A percentile compares a stretch with the other conserved stretches of the same genome.
These are phyloP conservation scores for Nitzschia putrida DNA, from an alignment of 108 stramenopile genomes.

Conservation along the genomic window DNA sequence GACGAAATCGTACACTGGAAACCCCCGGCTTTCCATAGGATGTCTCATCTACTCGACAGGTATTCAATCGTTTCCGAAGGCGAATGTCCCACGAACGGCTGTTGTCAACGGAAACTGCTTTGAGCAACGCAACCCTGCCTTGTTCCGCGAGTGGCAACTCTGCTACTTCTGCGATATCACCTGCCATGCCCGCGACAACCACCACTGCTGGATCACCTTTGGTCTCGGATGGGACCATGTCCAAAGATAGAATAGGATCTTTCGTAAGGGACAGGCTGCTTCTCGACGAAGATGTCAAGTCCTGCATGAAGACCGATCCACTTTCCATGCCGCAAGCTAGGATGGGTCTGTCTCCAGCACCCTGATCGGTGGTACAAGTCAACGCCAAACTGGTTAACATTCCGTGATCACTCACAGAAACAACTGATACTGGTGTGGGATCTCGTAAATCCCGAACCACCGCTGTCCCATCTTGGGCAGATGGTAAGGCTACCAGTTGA, in stretches of 20 bases:
- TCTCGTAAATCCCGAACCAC: slow-evolving; percentile 52
- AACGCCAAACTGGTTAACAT: slow-evolving; percentile 80
- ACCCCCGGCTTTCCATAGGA: slow-evolving; percentile 72
- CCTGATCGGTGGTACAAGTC: not conserved
- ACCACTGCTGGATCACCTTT: slow-evolving; percentile 39
- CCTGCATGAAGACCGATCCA: slow-evolving; percentile 74
- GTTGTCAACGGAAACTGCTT: slow-evolving; percentile 34
- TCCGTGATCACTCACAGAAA: slow-evolving; percentile 49
- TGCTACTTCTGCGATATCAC: slow-evolving; percentile 61
- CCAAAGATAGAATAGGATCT: slow-evolving; percentile 75
- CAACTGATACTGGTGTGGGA: slow-evolving; percentile 25
- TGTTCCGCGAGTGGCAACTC: slow-evolving; percentile 49
- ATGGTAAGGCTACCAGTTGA: slow-evolving; percentile 62
- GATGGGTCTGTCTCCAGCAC: slow-evolving; percentile 21
- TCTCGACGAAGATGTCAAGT: slow-evolving; percentile 35
- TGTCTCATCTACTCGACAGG: slow-evolving; percentile 53
- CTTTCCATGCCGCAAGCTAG: slow-evolving; percentile 85
- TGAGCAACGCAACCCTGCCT: slow-evolving; percentile 64
- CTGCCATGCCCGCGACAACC: slow-evolving; percentile 76
- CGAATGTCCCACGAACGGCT: slow-evolving; percentile 19
- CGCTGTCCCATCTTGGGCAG: slow-evolving; percentile 48
- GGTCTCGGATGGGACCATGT: slow-evolving; percentile 48
- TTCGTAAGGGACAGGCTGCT: slow-evolving; percentile 30
- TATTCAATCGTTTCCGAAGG: slow-evolving; percentile 51
- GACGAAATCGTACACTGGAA: slow-evolving; percentile 69